Evolutionary conservation across 352 stramenopile genomes (phyloP).

Genomic region (Globisporangium rhizosaccharum): DNA sequence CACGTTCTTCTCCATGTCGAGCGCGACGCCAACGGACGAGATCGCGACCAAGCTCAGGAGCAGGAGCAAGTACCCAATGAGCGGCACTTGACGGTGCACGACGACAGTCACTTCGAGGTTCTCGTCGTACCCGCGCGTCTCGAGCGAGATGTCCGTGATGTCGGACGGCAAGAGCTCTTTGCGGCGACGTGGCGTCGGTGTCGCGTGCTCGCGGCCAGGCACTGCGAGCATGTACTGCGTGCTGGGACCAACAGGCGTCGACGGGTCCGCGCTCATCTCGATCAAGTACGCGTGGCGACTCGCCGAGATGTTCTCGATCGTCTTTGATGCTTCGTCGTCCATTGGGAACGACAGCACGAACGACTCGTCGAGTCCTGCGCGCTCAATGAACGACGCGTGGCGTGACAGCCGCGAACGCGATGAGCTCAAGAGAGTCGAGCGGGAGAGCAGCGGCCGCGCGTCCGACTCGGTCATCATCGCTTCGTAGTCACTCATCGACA

Average conservation of each 20-base stretch:
- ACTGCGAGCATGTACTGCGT: slow-evolving; percentile 74
- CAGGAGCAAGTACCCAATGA: slow-evolving; percentile 74
- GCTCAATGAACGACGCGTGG: slow-evolving; percentile 61
- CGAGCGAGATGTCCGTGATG: slow-evolving; percentile 64
- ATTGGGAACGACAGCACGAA: slow-evolving; percentile 82
- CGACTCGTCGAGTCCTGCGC: slow-evolving; percentile 42
- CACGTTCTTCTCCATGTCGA: slow-evolving; percentile 65
- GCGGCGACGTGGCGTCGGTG: slow-evolving; percentile 45
- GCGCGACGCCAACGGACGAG: slow-evolving; percentile 65
- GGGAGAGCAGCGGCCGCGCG: neutral
- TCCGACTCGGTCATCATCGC: slow-evolving; percentile 14
- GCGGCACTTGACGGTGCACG: slow-evolving; percentile 67
- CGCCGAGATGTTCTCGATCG: slow-evolving; percentile 8
- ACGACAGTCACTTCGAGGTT: slow-evolving; percentile 2
- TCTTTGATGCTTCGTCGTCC: slow-evolving; percentile 26
- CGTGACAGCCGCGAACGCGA: slow-evolving; percentile 16
- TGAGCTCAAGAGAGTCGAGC: slow-evolving; percentile 42
- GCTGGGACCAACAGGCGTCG: slow-evolving; percentile 21
- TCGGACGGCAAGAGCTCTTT: slow-evolving; percentile 63
- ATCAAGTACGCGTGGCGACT: slow-evolving; percentile 66
- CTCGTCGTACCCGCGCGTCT: slow-evolving; percentile 52
- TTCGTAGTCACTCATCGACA: slow-evolving; percentile 35
- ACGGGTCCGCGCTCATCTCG: slow-evolving; percentile 43
- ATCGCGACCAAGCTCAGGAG: slow-evolving; percentile 67
- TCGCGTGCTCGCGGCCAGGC: slow-evolving; percentile 38